Evolutionary conservation across 164 flowering plant genomes (phyloP), one percentile per base, ranked within the genome.

Genomic region (Pachysandra terminalis): DNA sequence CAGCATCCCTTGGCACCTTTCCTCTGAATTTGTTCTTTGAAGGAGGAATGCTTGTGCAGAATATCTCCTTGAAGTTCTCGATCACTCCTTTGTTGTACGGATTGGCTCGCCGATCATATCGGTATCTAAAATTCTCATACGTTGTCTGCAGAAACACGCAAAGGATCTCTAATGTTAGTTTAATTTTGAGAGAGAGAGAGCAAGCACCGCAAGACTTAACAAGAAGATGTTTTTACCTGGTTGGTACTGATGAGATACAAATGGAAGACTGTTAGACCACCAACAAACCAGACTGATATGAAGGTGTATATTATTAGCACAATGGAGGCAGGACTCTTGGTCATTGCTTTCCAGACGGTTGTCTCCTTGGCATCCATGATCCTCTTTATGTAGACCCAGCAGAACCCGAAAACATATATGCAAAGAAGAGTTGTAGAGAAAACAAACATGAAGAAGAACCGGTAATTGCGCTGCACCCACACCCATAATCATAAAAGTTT

Each of bases 391-490:
- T 88, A 91, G 71, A 94, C 84, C 91, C 97, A 91, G 88, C 97
- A 91, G 82, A 94, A 87, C 16, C 80, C 85, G 65, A 90, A 90
- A 40, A 91, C 96, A 72, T 87, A 94, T 71, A 88, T 73, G 79
- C 98, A 94, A 15, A 94, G 89, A 25, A 94, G 84, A 65, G 96
- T 91, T 19, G 97, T 88, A 9, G 98, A 90, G 89, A 85, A 91
- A 66, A 94, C 97, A 70, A 94, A 94, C 96, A 88, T 83, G 87
- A 90, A 91, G 87, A 94, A 94, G 82, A 91, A 94, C 22, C 95
- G 82, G 67, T 94, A 94, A 73, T 94, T 94, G 52, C 98, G 73
- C 98, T 94, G 97, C n/a, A n/a, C n/a, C n/a, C n/a, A n/a, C 92
- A 89, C 24, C 10, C 41, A 68, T 51, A 68, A 74, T 22, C 24